phyloP scores from a whole-genome alignment of 495 filamentous ascomycete genomes.

The Neurospora sp. region DNA sequence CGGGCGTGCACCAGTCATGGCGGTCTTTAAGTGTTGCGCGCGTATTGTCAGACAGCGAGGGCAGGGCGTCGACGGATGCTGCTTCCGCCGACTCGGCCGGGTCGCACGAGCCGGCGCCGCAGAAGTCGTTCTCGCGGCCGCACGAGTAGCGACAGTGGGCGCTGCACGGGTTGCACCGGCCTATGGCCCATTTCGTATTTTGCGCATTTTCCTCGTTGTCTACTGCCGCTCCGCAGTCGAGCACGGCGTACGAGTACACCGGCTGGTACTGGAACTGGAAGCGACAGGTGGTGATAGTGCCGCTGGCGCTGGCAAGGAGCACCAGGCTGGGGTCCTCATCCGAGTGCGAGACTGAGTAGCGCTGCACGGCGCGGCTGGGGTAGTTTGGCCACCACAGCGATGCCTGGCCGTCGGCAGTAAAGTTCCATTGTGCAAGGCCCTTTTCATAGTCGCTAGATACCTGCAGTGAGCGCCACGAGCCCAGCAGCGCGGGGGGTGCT shows the following conservation, averaged over 20 bases:
- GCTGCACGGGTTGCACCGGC: constrained; percentile 2
- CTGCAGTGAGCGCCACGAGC: neutral
- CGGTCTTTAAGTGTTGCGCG: neutral
- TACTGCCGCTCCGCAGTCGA: neutral
- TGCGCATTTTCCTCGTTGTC: neutral
- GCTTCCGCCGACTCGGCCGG: neutral
- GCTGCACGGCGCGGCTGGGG: neutral
- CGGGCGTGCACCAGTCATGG: constrained; percentile 1
- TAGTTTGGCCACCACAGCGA: neutral
- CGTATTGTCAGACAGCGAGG: neutral
- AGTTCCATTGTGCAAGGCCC: constrained; percentile 1
- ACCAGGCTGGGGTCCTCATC: neutral
- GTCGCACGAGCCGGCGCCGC: neutral
- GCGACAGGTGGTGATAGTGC: constrained; percentile 1
- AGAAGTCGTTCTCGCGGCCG: neutral
- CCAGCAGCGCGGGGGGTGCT: neutral
- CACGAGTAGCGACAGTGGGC: neutral
- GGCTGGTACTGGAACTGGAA: neutral
- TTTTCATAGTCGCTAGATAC: neutral
- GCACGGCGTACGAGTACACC: constrained; percentile 2
- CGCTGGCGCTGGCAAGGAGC: constrained; percentile 1
- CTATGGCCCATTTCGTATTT: neutral
- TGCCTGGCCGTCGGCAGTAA: neutral
- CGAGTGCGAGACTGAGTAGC: constrained; percentile 1
- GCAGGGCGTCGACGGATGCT: neutral